Conservation (phyloP, 2,329 filamentous ascomycete species). For the Exophiala mesophila region DNA sequence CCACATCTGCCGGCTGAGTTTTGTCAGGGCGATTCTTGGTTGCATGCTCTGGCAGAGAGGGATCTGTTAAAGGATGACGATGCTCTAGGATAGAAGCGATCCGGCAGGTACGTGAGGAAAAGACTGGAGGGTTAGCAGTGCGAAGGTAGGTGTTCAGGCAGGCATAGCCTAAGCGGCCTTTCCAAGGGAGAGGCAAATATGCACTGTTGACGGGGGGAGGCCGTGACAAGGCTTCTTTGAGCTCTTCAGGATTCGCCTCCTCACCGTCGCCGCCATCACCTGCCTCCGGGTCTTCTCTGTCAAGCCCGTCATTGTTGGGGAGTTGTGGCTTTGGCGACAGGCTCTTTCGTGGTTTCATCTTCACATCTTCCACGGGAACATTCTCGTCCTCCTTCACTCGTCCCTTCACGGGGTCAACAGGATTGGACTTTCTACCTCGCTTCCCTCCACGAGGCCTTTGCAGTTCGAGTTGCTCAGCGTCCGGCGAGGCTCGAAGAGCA, state of each 20-base stretch:
- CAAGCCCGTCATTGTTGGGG: conserved; percentile 23
- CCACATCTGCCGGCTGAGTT: conserved; percentile 59
- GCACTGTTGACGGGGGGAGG: conserved; percentile 76
- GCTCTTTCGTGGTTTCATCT: conserved; percentile 25
- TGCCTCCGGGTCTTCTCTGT: conserved; percentile 47
- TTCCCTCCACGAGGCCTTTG: conserved; percentile 8
- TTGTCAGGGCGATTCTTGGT: conserved; percentile 84
- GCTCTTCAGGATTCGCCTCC: conserved; percentile 50
- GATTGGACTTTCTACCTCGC: conserved; percentile 9
- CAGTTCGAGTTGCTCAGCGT: conserved; percentile 20
- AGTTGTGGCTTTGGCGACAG: background rate
- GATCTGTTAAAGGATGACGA: conserved; percentile 72
- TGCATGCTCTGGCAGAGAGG: conserved; percentile 69
- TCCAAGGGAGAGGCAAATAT: conserved; percentile 83
- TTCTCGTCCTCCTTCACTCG: conserved; percentile 10
- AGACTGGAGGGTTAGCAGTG: conserved; percentile 73
- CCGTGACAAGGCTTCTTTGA: conserved; percentile 55
- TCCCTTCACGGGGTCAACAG: conserved; percentile 1
- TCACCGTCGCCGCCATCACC: conserved; percentile 52
- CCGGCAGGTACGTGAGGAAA: conserved; percentile 84
- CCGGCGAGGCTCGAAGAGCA: conserved; percentile 29
- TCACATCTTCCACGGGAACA: conserved; percentile 14
- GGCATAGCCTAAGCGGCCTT: conserved; percentile 82
- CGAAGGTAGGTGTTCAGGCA: conserved; percentile 91
- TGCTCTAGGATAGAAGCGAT: conserved; percentile 88